Evolutionary conservation across 441 rosid species (phyloP).

Genomic region (Sinapis alba): DNA sequence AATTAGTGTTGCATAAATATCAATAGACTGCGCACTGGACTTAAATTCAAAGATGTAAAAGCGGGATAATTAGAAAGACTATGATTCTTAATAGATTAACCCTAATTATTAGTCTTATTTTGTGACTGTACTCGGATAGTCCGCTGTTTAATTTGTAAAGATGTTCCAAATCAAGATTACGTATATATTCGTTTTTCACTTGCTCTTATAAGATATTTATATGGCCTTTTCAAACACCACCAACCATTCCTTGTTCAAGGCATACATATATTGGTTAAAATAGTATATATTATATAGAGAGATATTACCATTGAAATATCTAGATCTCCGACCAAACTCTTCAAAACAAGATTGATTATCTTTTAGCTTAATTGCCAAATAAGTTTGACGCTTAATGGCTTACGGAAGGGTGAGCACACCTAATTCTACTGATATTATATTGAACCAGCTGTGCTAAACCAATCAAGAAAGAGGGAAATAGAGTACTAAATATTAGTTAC

Average conservation of each 20-base stretch:
- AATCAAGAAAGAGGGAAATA: background rate
- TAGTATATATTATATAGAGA: no score
- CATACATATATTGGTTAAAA: background rate
- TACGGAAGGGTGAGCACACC: background rate
- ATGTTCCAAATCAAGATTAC: background rate
- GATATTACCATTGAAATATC: slow-evolving; percentile 25
- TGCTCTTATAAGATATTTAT: background rate
- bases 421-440: background rate
- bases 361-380: no score
- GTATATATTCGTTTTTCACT: background rate
- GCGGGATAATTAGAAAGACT: background rate
- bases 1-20: background rate
- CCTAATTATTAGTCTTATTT: background rate
- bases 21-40: background rate
- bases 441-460: background rate
- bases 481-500: background rate
- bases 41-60: background rate
- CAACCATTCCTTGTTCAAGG: background rate
- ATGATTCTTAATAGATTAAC: background rate
- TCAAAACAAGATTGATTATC: background rate
- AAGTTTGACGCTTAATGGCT: no score
- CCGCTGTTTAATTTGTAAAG: background rate
- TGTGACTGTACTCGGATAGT: background rate
- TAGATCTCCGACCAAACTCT: slow-evolving; percentile 7
- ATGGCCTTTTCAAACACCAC: background rate